Evolutionary conservation across 495 filamentous ascomycete genomes (phyloP), one percentile per base, ranked within the genome.

Genomic region (Neurospora hispaniola): DNA sequence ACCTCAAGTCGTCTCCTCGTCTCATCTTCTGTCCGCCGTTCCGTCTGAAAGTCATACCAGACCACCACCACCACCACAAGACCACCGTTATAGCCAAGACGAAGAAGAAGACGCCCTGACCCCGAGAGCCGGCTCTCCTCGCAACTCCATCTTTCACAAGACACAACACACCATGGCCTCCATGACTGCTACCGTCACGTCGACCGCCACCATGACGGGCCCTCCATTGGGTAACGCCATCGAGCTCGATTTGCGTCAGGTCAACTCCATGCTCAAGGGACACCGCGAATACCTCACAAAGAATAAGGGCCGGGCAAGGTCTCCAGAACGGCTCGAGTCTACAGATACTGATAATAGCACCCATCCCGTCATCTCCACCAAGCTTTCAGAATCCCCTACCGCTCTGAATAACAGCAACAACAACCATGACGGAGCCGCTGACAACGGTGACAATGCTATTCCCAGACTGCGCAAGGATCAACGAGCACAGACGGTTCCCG

Each of bases 391-490:
- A 38, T 77, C 72, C 0, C 72, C 71, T 18, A 44, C 71, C 40
- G 69, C 68, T 43, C 14, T 76, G 38, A 66, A 31, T 23, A 23
- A 23, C 23, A 23, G 23, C 27, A 31, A 38, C 54, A 62, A 35
- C 54, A 66, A 35, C 54, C 54, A 76, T 31, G 70, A 74, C 62
- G 78, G 74, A 31, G 71, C 62, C 44, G 74, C 54, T 71, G 79
- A 77, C 11, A 76, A 73, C 44, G 74, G 40, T 68, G 76, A 76
- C 10, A 74, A 75, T 38, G 66, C 73, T 31, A 77, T 81, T 44
- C 79, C 83, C 40, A 78, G 83, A 69, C 79, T 82, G 9, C 81
- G 85, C 81, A 84, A 83, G 75, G 82, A 85, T 18, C 82, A 81
- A 70, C 79, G 82, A 0, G 71, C 81, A 10, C 78, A 81, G 8